Evolutionary conservation across 179 eudicot species (phyloP).

Genomic region (Heliamphora pulchella): DNA sequence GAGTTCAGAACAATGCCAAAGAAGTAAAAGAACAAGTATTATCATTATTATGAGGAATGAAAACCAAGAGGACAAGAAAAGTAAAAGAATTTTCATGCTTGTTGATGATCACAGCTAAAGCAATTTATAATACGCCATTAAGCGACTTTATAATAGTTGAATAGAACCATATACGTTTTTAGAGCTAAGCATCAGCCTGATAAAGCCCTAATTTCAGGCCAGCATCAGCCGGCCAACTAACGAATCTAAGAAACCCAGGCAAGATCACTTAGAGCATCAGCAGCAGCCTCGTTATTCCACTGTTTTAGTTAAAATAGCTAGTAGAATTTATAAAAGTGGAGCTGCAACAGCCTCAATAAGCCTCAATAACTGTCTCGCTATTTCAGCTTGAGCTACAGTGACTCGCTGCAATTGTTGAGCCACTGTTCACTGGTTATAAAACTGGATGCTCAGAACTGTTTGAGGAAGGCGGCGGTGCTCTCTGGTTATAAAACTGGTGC

Average conservation of each 20-base stretch:
- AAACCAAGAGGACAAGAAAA: not conserved
- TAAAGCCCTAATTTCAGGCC: not conserved
- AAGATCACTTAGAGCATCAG: no score
- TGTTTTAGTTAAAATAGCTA: no score
- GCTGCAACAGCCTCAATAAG: no score
- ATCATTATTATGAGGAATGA: not conserved
- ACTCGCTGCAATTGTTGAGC: no score
- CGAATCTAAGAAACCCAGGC: not conserved
- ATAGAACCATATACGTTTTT: not conserved
- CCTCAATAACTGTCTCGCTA: no score
- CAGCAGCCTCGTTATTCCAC: no score
- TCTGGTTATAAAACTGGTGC: no score
- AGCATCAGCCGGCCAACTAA: not conserved
- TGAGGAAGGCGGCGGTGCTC: no score
- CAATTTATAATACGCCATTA: not conserved
- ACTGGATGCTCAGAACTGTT: no score
- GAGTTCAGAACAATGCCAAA: not conserved
- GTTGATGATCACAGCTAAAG: not conserved
- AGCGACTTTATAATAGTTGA: not conserved
- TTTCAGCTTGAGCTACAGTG: no score
- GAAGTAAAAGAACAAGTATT: not conserved
- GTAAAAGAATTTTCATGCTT: not conserved
- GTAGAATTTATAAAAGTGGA: no score
- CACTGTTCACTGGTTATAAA: no score
- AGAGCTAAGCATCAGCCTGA: slow-evolving; percentile 5